These are phyloP conservation scores for Dactylellina drechsleri DNA, from an alignment of 2,329 filamentous ascomycete genomes.

Conservation along the genomic window DNA sequence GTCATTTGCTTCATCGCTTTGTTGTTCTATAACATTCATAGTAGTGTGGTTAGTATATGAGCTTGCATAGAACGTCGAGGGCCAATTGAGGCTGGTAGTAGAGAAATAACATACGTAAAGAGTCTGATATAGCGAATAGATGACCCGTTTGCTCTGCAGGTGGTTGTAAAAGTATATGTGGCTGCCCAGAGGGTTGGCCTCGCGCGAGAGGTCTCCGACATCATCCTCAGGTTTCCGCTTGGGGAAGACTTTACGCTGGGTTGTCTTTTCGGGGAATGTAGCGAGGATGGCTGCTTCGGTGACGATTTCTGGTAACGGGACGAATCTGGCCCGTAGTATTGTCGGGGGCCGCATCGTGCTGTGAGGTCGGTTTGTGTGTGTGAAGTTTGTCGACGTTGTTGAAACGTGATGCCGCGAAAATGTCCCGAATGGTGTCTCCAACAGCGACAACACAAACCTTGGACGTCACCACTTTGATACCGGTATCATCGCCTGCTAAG, in stretches of 20 bases:
- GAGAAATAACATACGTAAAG: slow-evolving; percentile 59
- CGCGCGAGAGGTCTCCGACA: slow-evolving; percentile 35
- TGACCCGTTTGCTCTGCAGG: slow-evolving; percentile 62
- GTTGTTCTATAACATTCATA: slow-evolving; percentile 61
- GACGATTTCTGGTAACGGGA: slow-evolving; percentile 35
- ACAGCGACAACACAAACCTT: slow-evolving; percentile 62
- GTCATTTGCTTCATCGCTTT: slow-evolving; percentile 69
- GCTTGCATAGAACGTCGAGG: too few species aligned
- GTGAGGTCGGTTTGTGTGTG: background rate
- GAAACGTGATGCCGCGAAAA: slow-evolving; percentile 24
- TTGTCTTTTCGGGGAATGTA: slow-evolving; percentile 28
- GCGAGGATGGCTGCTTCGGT: slow-evolving; percentile 30
- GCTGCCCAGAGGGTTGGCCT: slow-evolving; percentile 59
- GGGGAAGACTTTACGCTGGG: background rate
- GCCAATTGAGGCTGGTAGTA: background rate
- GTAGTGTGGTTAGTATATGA: background rate
- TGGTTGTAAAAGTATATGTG: slow-evolving; percentile 62
- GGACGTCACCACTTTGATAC: slow-evolving; percentile 65
- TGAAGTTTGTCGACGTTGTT: too few species aligned
- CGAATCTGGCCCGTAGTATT: slow-evolving; percentile 45
- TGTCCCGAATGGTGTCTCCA: background rate
- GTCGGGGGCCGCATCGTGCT: slow-evolving; percentile 38
- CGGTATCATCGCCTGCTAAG: too few species aligned
- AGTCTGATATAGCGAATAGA: slow-evolving; percentile 62
- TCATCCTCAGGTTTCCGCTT: slow-evolving; percentile 17